Conservation (phyloP, 2,329 filamentous ascomycete genomes). For the Pseudogymnoascus sp. region DNA sequence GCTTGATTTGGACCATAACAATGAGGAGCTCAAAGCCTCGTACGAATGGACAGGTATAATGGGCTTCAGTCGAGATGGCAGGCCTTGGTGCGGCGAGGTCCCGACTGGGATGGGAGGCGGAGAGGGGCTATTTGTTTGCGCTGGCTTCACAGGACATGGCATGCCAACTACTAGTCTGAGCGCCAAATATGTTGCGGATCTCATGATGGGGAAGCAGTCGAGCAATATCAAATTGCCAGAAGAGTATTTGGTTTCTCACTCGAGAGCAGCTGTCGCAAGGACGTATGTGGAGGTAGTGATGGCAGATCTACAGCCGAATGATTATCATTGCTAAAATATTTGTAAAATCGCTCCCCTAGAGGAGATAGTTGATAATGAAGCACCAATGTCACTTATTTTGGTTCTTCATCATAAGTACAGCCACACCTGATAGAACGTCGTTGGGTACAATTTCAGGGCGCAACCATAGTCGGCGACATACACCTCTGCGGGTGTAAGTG, state of each 20-base stretch:
- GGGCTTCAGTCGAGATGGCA: conserved; percentile 61
- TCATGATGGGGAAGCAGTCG: conserved; percentile 41
- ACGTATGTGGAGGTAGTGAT: conserved; percentile 20
- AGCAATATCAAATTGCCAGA: conserved; percentile 37
- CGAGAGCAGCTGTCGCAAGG: conserved; percentile 20
- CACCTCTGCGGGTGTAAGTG: background rate
- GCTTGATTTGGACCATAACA: conserved; percentile 26
- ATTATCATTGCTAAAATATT: background rate
- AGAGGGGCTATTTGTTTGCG: conserved; percentile 53
- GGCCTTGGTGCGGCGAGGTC: conserved; percentile 65
- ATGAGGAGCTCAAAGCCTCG: conserved; percentile 37
- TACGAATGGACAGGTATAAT: conserved; percentile 70
- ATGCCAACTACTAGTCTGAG: conserved; percentile 67
- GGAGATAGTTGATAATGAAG: background rate
- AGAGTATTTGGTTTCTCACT: conserved; percentile 28
- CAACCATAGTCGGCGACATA: background rate
- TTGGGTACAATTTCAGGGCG: background rate
- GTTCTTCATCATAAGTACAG: background rate
- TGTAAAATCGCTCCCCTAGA: background rate
- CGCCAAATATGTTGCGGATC: conserved; percentile 53
- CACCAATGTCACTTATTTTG: background rate
- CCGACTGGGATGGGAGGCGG: conserved; percentile 40
- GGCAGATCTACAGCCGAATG: conserved; percentile 19
- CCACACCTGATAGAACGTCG: background rate
- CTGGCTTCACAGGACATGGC: conserved; percentile 65